Percentiles rank a stretch among this genome's conserved stretches.
These are phyloP conservation scores for Takashimella koratensis DNA, from an alignment of 1,284 basidiomycete species.

Conservation along the genomic window DNA sequence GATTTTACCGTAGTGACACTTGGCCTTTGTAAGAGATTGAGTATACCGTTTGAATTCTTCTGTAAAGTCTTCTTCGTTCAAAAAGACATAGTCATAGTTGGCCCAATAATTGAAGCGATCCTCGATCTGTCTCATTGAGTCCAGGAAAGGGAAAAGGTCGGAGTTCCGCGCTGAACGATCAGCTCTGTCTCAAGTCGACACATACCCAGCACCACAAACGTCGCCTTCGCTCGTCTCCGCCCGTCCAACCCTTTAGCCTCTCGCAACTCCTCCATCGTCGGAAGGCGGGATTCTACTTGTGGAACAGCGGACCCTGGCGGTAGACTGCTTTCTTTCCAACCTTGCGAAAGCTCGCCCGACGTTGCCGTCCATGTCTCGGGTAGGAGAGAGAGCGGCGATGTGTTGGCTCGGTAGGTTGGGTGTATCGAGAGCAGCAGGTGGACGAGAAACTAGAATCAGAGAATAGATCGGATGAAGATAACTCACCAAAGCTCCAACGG, in stretches of 20 bases:
- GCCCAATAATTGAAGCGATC: constrained; percentile 71
- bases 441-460: constrained; percentile 24
- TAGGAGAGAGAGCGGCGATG: constrained; percentile 26
- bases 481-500: constrained; percentile 36
- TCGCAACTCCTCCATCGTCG: constrained; percentile 26
- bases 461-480: background rate
- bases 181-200: background rate
- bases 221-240: constrained; percentile 69
- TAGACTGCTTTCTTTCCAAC: background rate
- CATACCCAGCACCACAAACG: constrained; percentile 67
- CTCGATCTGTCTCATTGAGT: constrained; percentile 50
- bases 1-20: constrained; percentile 77
- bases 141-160: constrained; percentile 68
- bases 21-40: constrained; percentile 60
- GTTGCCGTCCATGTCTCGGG: constrained; percentile 7
- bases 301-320: constrained; percentile 31
- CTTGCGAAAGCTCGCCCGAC: constrained; percentile 1
- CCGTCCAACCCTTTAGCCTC: constrained; percentile 22
- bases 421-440: constrained; percentile 45
- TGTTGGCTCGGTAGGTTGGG: constrained; percentile 42
- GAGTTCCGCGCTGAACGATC: constrained; percentile 62
- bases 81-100: constrained; percentile 78
- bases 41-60: constrained; percentile 74
- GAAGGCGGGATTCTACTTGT: constrained; percentile 11
- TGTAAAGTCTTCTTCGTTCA: constrained; percentile 73